phyloP scores from a whole-genome alignment of 495 filamentous ascomycete genomes.

The Endocarpon pusillum region DNA sequence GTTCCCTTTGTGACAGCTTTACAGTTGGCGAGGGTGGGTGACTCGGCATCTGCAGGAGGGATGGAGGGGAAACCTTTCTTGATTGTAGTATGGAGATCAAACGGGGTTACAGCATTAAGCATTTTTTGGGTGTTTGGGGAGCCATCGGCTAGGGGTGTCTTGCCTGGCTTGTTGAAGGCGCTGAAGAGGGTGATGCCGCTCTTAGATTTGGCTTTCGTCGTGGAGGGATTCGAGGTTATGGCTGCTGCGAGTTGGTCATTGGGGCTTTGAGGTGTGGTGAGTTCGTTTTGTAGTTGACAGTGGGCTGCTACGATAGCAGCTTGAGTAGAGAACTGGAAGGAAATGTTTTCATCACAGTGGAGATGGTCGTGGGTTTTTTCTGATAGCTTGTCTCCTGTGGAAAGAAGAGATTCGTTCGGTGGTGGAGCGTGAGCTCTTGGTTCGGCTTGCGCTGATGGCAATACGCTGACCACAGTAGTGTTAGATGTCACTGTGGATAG shows the following conservation, averaged over 20 bases:
- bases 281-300: neutral
- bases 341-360: neutral
- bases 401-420: neutral
- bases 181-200: neutral
- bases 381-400: neutral
- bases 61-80: conserved; percentile 8
- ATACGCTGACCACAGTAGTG: neutral
- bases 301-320: neutral
- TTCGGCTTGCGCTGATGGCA: neutral
- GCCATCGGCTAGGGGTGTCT: neutral
- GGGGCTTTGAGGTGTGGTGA: neutral
- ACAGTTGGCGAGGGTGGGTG: neutral
- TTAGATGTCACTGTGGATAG: neutral
- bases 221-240: neutral
- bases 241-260: neutral
- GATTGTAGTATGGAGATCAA: conserved; percentile 27
- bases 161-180: neutral
- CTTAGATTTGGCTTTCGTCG: neutral
- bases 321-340: neutral
- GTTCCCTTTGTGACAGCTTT: neutral
- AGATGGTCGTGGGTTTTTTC: neutral
- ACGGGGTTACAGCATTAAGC: conserved; percentile 32
- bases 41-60: neutral
- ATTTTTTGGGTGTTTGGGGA: conserved; percentile 24
- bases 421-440: neutral